phyloP scores from a whole-genome alignment of 495 filamentous ascomycete species.

The Cairneyella variabilis region DNA sequence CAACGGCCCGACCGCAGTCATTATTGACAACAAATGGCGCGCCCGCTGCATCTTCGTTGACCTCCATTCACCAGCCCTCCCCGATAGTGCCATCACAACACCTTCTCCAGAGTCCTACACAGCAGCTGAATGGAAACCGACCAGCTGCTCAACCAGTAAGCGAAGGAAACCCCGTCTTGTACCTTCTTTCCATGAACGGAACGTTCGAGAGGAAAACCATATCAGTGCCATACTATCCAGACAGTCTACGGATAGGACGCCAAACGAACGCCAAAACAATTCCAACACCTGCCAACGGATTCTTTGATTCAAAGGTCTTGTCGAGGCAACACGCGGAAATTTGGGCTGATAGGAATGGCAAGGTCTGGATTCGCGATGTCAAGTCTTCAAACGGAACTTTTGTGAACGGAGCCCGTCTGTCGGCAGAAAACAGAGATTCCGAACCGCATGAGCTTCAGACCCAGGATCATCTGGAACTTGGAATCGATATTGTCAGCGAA shows the following conservation, averaged over 20 bases:
- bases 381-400: conserved; percentile 99
- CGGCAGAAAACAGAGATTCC: conserved; percentile 88
- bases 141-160: conserved; percentile 53
- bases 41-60: conserved; percentile 62
- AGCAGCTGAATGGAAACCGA: conserved; percentile 62
- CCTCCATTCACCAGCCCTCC: conserved; percentile 71
- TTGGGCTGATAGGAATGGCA: conserved; percentile 85
- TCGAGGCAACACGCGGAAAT: conserved; percentile 95
- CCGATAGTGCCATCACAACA: conserved; percentile 72
- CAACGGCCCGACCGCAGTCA: conserved; percentile 57
- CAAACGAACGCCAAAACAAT: conserved; percentile 96
- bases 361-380: conserved; percentile 93
- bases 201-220: conserved; percentile 98
- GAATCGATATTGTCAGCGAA: conserved; percentile 97
- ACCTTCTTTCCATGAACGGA: conserved; percentile 80
- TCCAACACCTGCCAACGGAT: conserved; percentile 85
- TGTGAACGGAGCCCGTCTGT: conserved; percentile 87
- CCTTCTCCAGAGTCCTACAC: conserved; percentile 43
- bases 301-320: conserved; percentile 96
- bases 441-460: conserved; percentile 89
- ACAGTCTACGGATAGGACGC: conserved; percentile 85
- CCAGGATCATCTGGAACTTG: conserved; percentile 84
- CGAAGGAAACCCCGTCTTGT: conserved; percentile 62
- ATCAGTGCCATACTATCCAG: conserved; percentile 81
- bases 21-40: conserved; percentile 54